phyloP scores from a whole-genome alignment of 768 basidiomycete genomes.

The Hypholoma sublateritium region DNA sequence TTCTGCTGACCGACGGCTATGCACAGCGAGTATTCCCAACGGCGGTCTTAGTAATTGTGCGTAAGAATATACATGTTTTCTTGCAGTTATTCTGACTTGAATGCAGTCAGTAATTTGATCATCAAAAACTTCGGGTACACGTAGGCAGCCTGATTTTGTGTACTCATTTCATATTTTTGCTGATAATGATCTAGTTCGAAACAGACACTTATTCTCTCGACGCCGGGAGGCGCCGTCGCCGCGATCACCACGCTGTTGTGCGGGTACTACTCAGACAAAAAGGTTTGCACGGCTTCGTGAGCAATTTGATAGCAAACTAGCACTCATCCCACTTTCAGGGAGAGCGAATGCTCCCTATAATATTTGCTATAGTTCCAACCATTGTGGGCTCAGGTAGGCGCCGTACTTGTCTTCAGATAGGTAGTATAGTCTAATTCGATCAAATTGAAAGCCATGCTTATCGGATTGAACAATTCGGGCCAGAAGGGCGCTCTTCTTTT shows the following conservation, averaged over 20 bases:
- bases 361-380: slow-evolving; percentile 56
- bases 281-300: slow-evolving; percentile 30
- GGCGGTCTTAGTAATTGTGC: slow-evolving; percentile 63
- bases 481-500: slow-evolving; percentile 56
- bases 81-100: not conserved
- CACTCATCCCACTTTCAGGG: slow-evolving; percentile 28
- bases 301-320: not conserved
- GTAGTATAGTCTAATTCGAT: not conserved
- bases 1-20: not conserved
- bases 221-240: slow-evolving; percentile 53
- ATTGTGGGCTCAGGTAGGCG: slow-evolving; percentile 52
- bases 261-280: slow-evolving; percentile 68
- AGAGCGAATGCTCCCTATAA: slow-evolving; percentile 62
- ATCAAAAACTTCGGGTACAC: slow-evolving; percentile 67
- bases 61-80: slow-evolving; percentile 14
- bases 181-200: slow-evolving; percentile 38
- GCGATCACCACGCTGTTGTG: slow-evolving; percentile 49
- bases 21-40: slow-evolving; percentile 62
- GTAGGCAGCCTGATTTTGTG: slow-evolving; percentile 28
- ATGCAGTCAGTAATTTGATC: slow-evolving; percentile 57
- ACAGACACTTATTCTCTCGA: slow-evolving; percentile 59
- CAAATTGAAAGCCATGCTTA: slow-evolving; percentile 40
- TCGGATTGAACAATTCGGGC: slow-evolving; percentile 49
- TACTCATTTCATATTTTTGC: not conserved
- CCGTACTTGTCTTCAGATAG: not conserved